Evolutionary conservation across 768 basidiomycete genomes (phyloP).

Genomic region (Boletus tylopilopsis): DNA sequence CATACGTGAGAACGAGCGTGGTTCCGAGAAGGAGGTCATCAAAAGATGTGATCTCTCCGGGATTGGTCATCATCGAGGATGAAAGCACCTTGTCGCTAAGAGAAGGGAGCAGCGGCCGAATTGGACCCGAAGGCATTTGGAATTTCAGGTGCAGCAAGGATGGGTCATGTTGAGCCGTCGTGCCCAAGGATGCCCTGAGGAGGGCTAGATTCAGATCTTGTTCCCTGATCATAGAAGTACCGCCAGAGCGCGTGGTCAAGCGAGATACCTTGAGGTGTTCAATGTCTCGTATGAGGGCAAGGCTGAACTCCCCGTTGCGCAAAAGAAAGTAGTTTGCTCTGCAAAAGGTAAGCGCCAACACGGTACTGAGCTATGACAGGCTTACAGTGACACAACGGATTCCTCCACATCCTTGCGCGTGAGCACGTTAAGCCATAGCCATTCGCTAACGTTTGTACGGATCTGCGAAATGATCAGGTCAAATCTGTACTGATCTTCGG

Average conservation of each 20-base stretch:
- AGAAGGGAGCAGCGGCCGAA: conserved; percentile 79
- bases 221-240: conserved; percentile 78
- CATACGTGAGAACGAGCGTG: conserved; percentile 64
- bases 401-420: conserved; percentile 80
- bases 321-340: conserved; percentile 88
- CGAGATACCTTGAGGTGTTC: conserved; percentile 80
- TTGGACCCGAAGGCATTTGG: conserved; percentile 73
- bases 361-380: conserved; percentile 3
- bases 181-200: conserved; percentile 84
- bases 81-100: conserved; percentile 43
- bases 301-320: conserved; percentile 83
- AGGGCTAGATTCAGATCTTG: conserved; percentile 87
- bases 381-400: conserved; percentile 82
- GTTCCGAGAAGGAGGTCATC: conserved; percentile 79
- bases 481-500: conserved; percentile 74
- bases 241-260: conserved; percentile 60
- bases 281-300: conserved; percentile 82
- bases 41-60: conserved; percentile 49
- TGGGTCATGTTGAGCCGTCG: conserved; percentile 84
- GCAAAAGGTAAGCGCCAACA: conserved; percentile 6
- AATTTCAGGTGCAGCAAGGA: conserved; percentile 70
- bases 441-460: conserved; percentile 81
- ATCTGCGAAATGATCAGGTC: conserved; percentile 72
- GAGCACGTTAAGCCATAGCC: conserved; percentile 89
- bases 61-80: conserved; percentile 36